These are phyloP conservation scores for Fomitopsis pulvina DNA, from an alignment of 768 basidiomycete species.

Conservation along the genomic window DNA sequence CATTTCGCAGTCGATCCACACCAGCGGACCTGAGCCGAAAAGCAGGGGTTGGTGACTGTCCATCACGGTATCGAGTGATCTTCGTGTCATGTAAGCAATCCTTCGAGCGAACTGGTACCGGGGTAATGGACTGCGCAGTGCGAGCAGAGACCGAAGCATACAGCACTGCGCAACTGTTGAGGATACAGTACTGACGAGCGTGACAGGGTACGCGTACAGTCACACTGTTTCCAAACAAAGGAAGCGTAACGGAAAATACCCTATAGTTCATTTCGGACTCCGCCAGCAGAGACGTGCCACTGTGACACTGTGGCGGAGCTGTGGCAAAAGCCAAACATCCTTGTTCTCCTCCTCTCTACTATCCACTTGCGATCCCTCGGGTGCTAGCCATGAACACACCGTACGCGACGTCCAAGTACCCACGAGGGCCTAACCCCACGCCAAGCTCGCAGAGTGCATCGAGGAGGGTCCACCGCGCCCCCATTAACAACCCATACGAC, in stretches of 20 bases:
- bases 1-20: constrained; percentile 89
- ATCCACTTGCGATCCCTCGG: not conserved
- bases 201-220: not conserved
- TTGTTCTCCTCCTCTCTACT: not conserved
- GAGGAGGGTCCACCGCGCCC: constrained; percentile 30
- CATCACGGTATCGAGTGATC: not conserved
- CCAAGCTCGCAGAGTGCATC: constrained; percentile 14
- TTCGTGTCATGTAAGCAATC: not conserved
- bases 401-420: constrained; percentile 13
- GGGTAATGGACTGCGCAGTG: not conserved
- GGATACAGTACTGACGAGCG: not conserved
- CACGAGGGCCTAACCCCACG: constrained; percentile 17
- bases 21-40: constrained; percentile 57
- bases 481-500: constrained; percentile 67
- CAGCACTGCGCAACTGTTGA: no score
- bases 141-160: not conserved
- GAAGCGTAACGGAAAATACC: no score
- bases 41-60: constrained; percentile 25
- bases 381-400: constrained; percentile 19
- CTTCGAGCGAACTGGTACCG: not conserved
- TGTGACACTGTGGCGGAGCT: not conserved
- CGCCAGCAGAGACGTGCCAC: no score
- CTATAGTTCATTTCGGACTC: no score
- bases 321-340: no score
- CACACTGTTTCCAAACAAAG: no score